A percentile compares a stretch with the other conserved stretches of the same genome.
These are phyloP conservation scores for Henckelia pumila DNA, from an alignment of 257 asterid species.

Conservation along the genomic window DNA sequence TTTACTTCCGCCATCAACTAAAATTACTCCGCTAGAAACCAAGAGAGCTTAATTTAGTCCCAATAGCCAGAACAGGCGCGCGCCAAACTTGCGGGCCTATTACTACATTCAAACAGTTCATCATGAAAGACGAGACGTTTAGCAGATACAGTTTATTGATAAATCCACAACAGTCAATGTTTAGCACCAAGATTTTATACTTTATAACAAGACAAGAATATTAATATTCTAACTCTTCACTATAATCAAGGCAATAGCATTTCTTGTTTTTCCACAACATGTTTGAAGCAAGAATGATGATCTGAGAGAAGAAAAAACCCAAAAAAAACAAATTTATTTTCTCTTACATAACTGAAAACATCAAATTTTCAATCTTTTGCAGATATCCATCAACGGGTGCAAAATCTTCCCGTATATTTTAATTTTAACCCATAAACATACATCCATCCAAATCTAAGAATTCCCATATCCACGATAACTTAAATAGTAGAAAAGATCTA, in stretches of 20 bases:
- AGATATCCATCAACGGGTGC: background rate
- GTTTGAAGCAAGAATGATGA: background rate
- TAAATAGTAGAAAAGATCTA: conserved; percentile 31
- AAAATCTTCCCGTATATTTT: conserved; percentile 17
- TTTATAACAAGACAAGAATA: conserved; percentile 5
- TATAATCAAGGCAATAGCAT: conserved; percentile 7
- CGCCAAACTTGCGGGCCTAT: background rate
- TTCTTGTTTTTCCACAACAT: background rate
- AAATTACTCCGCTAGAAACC: background rate
- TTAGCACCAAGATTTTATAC: conserved; percentile 21
- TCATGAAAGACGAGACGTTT: conserved; percentile 18
- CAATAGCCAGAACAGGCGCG: background rate
- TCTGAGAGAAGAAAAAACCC: background rate
- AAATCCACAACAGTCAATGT: conserved; percentile 3
- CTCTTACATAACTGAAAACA: conserved; percentile 14
- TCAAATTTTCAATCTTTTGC: conserved; percentile 22
- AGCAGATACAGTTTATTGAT: conserved; percentile 13
- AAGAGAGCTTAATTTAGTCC: background rate
- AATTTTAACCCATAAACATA: conserved; percentile 17
- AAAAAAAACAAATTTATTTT: conserved; percentile 4
- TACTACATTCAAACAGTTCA: conserved; percentile 2
- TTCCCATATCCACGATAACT: conserved; percentile 14
- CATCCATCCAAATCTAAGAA: conserved; percentile 19
- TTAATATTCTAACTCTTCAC: conserved; percentile 4
- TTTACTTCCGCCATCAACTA: conserved; percentile 12